Evolutionary conservation across 1,139 yeast genomes (phyloP), one percentile per base, ranked within the genome.

Genomic region (Geotrichum histeridarum): DNA sequence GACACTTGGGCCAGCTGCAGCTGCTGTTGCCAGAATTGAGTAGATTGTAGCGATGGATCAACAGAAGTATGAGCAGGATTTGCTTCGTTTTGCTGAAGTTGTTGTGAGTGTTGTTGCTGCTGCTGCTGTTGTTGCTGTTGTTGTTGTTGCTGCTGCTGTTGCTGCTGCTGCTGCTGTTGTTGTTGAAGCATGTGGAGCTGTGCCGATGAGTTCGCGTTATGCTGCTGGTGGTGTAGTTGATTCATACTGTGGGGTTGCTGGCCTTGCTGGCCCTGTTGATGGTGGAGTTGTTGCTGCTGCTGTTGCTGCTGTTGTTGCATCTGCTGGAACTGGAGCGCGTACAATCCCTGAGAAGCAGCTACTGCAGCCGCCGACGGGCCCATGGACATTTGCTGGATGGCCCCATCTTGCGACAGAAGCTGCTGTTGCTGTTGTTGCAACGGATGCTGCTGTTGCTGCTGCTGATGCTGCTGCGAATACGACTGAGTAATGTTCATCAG

Each of bases 1-100:
- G 96, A 86, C 46, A 87, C 71, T 59, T 84, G 89, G 37, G 84
- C 86, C 61, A 93, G 77, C 67, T 86, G 94, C 55, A 79, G 74
- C 72, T 93, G 99, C 64, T 89, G 90, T 68, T 86, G 89, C 97
- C 97, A 90, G 67, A 82, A 82, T 5, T 80, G 71, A 14, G 88
- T 77, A 53, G 74, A 73, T 18, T 83, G 59, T 32, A 74, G 57
- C 0, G 72, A 42, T 31, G 52, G 58, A 37, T 53, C 57, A 42
- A 54, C 37, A 30, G 57, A 47, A 31, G 45, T 42, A 44, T 39
- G 38, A 17, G 50, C 49, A 18, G 48, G 39, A 44, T 53, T 51
- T 30, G 59, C 69, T 48, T 67, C 73, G 60, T 62, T 52, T 60
- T 56, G 57, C 58, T 32, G 42, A n/a, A 15, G 37, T 35, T 45